A percentile compares a stretch with the other conserved stretches of the same genome.
phyloP scores from a whole-genome alignment of 768 basidiomycete species.

The Lactifluus subvellereus region DNA sequence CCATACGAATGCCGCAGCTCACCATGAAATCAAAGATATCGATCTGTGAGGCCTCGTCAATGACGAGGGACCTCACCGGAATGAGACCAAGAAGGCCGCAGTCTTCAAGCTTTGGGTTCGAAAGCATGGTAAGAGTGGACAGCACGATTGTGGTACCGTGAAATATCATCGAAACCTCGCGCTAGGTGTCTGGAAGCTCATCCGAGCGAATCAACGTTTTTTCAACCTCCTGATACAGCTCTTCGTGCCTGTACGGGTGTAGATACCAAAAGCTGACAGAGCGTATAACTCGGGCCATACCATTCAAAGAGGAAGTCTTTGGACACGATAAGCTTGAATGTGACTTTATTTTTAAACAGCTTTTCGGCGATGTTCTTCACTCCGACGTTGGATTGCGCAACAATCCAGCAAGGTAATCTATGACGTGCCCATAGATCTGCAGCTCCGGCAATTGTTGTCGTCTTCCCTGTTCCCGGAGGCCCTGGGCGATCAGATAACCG shows the following conservation, averaged over 20 bases:
- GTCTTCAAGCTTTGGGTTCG: constrained; percentile 37
- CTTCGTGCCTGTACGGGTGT: constrained; percentile 41
- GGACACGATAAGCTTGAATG: constrained; percentile 49
- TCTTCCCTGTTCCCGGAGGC: constrained; percentile 21
- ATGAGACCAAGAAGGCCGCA: constrained; percentile 34
- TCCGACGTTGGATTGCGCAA: constrained; percentile 78
- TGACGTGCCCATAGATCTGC: constrained; percentile 7
- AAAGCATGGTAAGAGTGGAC: constrained; percentile 47
- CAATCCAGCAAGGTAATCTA: constrained; percentile 48
- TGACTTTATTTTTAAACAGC: constrained; percentile 45
- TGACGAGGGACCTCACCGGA: constrained; percentile 42
- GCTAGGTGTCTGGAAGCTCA: constrained; percentile 32
- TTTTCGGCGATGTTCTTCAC: constrained; percentile 84
- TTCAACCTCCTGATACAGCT: constrained; percentile 37
- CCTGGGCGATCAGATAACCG: not conserved
- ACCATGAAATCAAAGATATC: constrained; percentile 46
- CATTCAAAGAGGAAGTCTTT: constrained; percentile 30
- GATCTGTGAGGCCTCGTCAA: constrained; percentile 55
- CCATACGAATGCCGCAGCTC: constrained; percentile 2
- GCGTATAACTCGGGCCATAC: constrained; percentile 17
- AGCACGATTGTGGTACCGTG: constrained; percentile 36
- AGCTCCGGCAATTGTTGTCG: constrained; percentile 17
- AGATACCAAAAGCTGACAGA: not conserved
- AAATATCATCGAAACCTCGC: constrained; percentile 29
- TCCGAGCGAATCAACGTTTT: constrained; percentile 38